phyloP scores from a whole-genome alignment of 192 early-diverging fungal species.

The Thamnidium elegans region DNA sequence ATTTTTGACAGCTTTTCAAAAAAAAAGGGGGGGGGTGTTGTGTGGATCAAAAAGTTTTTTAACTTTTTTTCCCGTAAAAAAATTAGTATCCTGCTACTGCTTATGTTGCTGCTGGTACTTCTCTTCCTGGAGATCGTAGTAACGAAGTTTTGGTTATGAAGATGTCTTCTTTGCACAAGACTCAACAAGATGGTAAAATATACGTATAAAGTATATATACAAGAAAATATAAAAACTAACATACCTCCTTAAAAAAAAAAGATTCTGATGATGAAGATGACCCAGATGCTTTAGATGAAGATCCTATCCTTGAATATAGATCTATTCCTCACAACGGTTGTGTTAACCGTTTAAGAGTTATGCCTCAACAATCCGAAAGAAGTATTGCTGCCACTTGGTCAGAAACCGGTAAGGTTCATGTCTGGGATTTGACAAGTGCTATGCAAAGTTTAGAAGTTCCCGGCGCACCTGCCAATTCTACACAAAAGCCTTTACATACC shows the following conservation, averaged over 20 bases:
- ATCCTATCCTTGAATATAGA: conserved; percentile 86
- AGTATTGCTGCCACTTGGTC: conserved; percentile 90
- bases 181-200: conserved; percentile 86
- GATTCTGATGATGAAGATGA: conserved; percentile 74
- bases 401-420: conserved; percentile 92
- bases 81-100: conserved; percentile 82
- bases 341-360: conserved; percentile 52
- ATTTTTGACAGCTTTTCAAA: background rate
- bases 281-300: conserved; percentile 88
- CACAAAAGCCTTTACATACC: conserved; percentile 72
- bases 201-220: background rate
- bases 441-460: conserved; percentile 78
- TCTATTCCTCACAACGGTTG: conserved; percentile 85
- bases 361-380: conserved; percentile 65
- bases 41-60: background rate
- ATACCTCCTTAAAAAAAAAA: background rate
- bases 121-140: conserved; percentile 76
- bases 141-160: conserved; percentile 96
- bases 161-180: conserved; percentile 89
- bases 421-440: conserved; percentile 82
- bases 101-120: conserved; percentile 93
- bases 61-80: conserved; percentile 1
- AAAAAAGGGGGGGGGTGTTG: background rate
- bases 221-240: background rate
- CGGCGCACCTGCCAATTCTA: conserved; percentile 63